These are phyloP conservation scores for Nannizziopsis barbatae DNA, from an alignment of 2,329 filamentous ascomycete species.

Conservation along the genomic window DNA sequence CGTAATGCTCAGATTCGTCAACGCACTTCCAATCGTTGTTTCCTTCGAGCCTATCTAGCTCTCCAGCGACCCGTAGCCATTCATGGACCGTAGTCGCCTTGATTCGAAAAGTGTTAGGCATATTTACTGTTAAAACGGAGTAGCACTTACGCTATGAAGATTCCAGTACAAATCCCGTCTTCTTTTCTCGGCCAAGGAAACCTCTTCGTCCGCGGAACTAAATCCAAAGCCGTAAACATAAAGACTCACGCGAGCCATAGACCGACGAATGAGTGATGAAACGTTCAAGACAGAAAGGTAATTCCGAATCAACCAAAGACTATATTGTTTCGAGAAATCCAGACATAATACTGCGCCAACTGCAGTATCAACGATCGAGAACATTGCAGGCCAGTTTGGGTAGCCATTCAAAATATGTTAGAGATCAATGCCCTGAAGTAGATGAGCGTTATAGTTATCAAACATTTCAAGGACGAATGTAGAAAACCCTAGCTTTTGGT, in stretches of 20 bases:
- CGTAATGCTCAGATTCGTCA: slow-evolving; percentile 56
- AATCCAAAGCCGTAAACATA: background rate
- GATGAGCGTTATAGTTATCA: background rate
- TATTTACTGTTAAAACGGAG: background rate
- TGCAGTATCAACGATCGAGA: slow-evolving; percentile 1
- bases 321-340: background rate
- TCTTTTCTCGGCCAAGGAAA: background rate
- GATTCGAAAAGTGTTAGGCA: background rate
- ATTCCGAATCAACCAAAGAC: background rate
- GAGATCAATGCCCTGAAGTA: background rate
- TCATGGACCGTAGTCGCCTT: slow-evolving; percentile 43
- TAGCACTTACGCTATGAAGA: slow-evolving; percentile 1
- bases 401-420: background rate
- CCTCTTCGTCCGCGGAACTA: background rate
- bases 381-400: background rate
- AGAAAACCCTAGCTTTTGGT: background rate
- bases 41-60: slow-evolving; percentile 68
- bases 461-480: background rate
- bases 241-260: background rate
- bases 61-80: slow-evolving; percentile 64
- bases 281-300: background rate
- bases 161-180: slow-evolving; percentile 2
- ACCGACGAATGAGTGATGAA: slow-evolving; percentile 1
- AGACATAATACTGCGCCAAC: background rate
- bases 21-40: slow-evolving; percentile 73